Evolutionary conservation across 176 grass and related monocot genomes (phyloP), one percentile per base, ranked within the genome.

Genomic region (Tillandsia leiboldiana): DNA sequence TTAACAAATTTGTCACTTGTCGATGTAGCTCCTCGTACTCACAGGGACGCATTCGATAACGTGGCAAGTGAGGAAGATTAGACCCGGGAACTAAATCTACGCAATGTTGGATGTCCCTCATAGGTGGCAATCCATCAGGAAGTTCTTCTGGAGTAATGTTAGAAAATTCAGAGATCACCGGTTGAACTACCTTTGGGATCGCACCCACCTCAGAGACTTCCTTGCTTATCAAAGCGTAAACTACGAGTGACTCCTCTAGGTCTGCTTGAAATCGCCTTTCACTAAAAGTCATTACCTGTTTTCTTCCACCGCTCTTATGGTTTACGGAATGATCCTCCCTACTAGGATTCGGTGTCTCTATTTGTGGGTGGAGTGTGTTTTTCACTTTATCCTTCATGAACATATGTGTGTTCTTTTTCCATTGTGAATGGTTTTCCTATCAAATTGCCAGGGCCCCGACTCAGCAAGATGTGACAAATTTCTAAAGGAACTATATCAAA

Each of bases 21-120:
- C 73, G 53, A 1, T 75, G 73, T 23, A 75, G 42, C 58, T 75
- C 73, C 7, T 65, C 59, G n/a, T 75, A 9, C 29, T 74, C 58
- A 49, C 10, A 11, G 2, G 53, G 58, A 65, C 48, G 66, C 61
- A 75, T 51, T 17, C 20, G 20, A 20, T 20, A 20, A 20, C 20
- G 20, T 20, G 20, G 47, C 26, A 51, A 51, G 51, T 66, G 27
- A 2, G 73, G 29, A 51, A 75, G 24, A 50, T 26, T 12, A 10
- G 47, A 42, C 2, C 57, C 27, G 7, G 57, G 33, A 12, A 75
- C 72, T 7, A 74, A 74, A 74, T 74, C 56, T 10, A 74, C 51
- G 42, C 26, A 48, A 17, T 74, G 72, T 74, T 74, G 72, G n/a
- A 56, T 56, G 53, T 56, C 53, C 3, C 53, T 4, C 11, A 56